Percentiles rank a stretch among this genome's conserved stretches.
phyloP scores from a whole-genome alignment of 805 yeast genomes.

The Sugiyamaella smithiae region DNA sequence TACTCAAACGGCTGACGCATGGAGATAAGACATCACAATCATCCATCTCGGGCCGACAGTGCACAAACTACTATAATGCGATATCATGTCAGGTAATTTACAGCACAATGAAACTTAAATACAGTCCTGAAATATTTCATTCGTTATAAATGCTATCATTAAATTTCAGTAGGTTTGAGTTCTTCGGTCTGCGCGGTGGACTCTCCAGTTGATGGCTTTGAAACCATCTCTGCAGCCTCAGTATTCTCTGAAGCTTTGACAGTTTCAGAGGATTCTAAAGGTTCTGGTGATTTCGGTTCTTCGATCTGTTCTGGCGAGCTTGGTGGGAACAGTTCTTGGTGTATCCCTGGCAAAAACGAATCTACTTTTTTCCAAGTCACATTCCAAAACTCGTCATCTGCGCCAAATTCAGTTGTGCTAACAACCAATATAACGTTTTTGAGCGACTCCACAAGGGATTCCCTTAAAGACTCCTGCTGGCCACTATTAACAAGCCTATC shows the following conservation, averaged over 20 bases:
- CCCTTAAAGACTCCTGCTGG: slow-evolving; percentile 37
- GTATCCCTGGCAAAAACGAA: slow-evolving; percentile 37
- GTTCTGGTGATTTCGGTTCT: background rate
- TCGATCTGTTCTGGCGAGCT: background rate
- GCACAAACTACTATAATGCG: no score
- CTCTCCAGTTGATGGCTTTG: no score
- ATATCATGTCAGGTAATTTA: no score
- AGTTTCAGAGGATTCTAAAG: background rate
- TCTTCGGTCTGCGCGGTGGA: no score
- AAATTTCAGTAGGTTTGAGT: no score
- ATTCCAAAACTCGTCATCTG: slow-evolving; percentile 36
- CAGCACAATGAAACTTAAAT: no score
- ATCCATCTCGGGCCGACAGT: no score
- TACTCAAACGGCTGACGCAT: no score
- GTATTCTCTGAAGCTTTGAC: background rate
- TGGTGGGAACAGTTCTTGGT: slow-evolving; percentile 22
- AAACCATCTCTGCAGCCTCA: no score
- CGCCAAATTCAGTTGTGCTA: slow-evolving; percentile 33
- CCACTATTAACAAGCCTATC: slow-evolving; percentile 40
- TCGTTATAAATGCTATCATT: no score
- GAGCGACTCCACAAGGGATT: slow-evolving; percentile 40
- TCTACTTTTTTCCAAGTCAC: slow-evolving; percentile 37
- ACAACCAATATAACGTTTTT: slow-evolving; percentile 42
- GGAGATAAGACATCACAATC: no score
- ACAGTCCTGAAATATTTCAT: no score